These are phyloP conservation scores for Trichoderma simmonsii DNA, from an alignment of 2,329 filamentous ascomycete species.

Conservation along the genomic window DNA sequence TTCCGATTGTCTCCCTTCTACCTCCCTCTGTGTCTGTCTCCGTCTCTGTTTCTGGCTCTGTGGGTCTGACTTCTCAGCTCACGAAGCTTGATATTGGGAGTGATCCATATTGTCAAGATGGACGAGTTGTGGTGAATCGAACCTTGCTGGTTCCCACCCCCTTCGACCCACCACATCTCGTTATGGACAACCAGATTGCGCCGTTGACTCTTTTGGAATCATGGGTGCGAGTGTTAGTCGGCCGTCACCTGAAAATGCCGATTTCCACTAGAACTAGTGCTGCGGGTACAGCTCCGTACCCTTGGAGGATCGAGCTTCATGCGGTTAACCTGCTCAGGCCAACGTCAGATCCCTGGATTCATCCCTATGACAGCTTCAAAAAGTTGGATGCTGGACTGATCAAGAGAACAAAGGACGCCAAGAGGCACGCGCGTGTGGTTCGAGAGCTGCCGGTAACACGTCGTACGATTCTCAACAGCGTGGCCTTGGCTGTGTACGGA, in stretches of 20 bases:
- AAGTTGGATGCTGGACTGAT: too few relatives aligned
- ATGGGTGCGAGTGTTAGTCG: not conserved
- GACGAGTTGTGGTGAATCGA: not conserved
- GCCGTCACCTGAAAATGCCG: constrained; percentile 9
- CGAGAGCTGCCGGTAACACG: not conserved
- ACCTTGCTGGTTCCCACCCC: not conserved
- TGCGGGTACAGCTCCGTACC: not conserved
- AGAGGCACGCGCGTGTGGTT: not conserved
- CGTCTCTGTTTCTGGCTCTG: not conserved
- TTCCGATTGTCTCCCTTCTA: not conserved
- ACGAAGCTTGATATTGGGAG: not conserved
- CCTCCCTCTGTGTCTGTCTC: not conserved
- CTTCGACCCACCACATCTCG: constrained; percentile 5
- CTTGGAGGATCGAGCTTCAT: not conserved
- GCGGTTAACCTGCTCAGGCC: not conserved
- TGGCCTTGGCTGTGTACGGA: not conserved
- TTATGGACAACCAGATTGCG: constrained; percentile 1
- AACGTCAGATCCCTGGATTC: not conserved
- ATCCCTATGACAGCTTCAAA: not conserved
- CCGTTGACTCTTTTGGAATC: not conserved
- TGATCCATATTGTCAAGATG: not conserved
- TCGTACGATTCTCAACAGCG: not conserved
- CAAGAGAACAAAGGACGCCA: not conserved
- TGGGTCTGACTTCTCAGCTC: not conserved
- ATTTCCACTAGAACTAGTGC: constrained; percentile 6